Evolutionary conservation across 345 rosid genomes (phyloP).

Genomic region (Chamaenerion angustifolium): DNA sequence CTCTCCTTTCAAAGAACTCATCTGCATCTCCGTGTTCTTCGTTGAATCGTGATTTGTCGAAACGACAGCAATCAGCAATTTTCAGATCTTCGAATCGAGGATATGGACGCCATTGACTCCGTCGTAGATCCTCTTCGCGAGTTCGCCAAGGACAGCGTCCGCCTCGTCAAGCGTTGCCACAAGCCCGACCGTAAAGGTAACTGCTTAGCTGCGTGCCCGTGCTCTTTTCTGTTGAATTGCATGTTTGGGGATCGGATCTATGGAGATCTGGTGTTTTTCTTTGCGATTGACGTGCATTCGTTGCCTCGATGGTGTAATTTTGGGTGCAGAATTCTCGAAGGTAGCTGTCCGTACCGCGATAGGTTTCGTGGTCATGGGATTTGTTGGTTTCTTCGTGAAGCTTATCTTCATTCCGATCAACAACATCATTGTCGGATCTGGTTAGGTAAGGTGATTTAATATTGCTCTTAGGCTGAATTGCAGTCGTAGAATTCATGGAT

Average conservation of each 20-base stretch:
- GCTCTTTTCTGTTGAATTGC: not conserved
- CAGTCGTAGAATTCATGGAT: not conserved
- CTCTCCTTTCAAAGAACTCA: not conserved
- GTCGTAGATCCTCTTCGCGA: constrained; percentile 61
- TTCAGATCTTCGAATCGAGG: not conserved
- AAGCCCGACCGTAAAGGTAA: constrained; percentile 68
- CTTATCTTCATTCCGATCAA: constrained; percentile 75
- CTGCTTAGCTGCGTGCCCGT: not conserved
- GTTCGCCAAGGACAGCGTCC: constrained; percentile 63
- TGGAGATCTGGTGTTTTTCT: constrained; percentile 1
- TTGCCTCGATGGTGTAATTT: not conserved
- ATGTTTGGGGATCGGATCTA: not conserved
- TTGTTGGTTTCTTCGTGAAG: constrained; percentile 78
- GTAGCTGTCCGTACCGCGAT: constrained; percentile 77
- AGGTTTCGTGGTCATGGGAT: constrained; percentile 84
- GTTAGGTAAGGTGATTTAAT: constrained; percentile 20
- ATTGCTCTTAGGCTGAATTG: not conserved
- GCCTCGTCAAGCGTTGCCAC: constrained; percentile 76
- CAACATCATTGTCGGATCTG: constrained; percentile 70
- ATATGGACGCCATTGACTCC: constrained; percentile 60
- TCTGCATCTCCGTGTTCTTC: constrained; percentile 4
- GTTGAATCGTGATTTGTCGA: not conserved
- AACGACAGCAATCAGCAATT: not conserved
- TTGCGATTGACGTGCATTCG: not conserved
- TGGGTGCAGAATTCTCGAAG: constrained; percentile 43